phyloP scores from a whole-genome alignment of 345 rosid genomes.

The Carallia pectinifolia region DNA sequence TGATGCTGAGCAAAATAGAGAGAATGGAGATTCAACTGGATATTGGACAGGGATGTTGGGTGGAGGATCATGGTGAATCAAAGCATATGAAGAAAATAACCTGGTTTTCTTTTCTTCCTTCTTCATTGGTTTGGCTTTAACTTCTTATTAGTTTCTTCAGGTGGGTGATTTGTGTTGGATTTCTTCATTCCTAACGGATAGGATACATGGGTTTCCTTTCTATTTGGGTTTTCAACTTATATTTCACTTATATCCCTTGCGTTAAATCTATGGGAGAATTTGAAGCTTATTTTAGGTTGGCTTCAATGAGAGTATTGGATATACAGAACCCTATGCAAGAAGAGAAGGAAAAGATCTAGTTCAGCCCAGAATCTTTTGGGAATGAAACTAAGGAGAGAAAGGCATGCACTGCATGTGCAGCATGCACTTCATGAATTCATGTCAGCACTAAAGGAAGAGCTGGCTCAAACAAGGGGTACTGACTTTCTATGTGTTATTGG shows the following conservation, averaged over 20 bases:
- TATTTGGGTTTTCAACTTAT: constrained; percentile 9
- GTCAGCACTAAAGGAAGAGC: constrained; percentile 7
- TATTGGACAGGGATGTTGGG: constrained; percentile 95
- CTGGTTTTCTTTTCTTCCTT: constrained; percentile 22
- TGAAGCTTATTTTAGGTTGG: constrained; percentile 51
- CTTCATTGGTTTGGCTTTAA: constrained; percentile 11
- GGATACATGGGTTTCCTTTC: constrained; percentile 27
- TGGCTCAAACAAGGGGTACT: constrained; percentile 17
- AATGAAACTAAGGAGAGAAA: constrained; percentile 17
- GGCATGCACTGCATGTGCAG: background rate
- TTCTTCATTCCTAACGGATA: constrained; percentile 47
- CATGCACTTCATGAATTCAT: constrained; percentile 11
- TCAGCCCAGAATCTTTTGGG: constrained; percentile 20
- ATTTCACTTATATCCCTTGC: constrained; percentile 7
- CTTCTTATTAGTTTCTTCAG: constrained; percentile 29
- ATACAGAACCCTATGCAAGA: constrained; percentile 8
- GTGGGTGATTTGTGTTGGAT: constrained; percentile 43
- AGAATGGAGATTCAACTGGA: constrained; percentile 58
- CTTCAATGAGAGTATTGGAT: constrained; percentile 29
- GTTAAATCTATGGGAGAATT: constrained; percentile 24
- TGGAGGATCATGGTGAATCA: constrained; percentile 88
- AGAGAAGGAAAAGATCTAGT: constrained; percentile 17
- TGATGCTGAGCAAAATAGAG: constrained; percentile 44
- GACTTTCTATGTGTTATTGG: constrained; percentile 17
- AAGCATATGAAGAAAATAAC: constrained; percentile 25